Evolutionary conservation across 108 stramenopile species (phyloP).

Genomic region (Conticribra weissflogii): DNA sequence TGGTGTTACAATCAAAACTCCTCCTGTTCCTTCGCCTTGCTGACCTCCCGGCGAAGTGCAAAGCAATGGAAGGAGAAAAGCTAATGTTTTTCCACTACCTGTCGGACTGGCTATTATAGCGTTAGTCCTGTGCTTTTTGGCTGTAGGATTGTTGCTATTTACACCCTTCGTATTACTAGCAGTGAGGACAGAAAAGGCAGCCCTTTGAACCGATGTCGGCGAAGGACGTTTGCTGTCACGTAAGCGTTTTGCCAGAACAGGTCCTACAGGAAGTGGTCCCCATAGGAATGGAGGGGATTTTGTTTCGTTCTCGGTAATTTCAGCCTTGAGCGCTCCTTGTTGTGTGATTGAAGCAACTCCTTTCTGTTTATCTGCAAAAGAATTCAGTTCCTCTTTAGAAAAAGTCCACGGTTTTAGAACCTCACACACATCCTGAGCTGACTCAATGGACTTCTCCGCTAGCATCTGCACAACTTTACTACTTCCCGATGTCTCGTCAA

Average conservation of each 20-base stretch:
- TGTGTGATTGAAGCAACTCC: too few relatives aligned
- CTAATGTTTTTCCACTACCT: slow-evolving; percentile 77
- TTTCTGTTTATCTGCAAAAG: neutral
- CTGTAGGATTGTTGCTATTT: slow-evolving; percentile 19
- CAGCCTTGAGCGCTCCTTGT: slow-evolving; percentile 3
- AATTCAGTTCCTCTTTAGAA: neutral
- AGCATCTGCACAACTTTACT: slow-evolving; percentile 8
- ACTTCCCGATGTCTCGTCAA: neutral
- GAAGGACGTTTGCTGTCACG: slow-evolving; percentile 14
- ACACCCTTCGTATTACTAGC: neutral
- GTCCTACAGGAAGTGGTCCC: slow-evolving; percentile 72
- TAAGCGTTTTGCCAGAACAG: slow-evolving; percentile 52
- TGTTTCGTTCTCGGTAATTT: neutral
- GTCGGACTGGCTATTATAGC: slow-evolving; percentile 74
- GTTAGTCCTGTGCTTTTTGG: slow-evolving; percentile 47
- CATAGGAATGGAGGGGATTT: slow-evolving; percentile 43
- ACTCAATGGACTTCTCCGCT: slow-evolving; percentile 6
- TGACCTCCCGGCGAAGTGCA: slow-evolving; percentile 48
- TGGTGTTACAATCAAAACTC: slow-evolving; percentile 71
- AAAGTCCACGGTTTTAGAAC: slow-evolving; percentile 36
- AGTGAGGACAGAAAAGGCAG: slow-evolving; percentile 51
- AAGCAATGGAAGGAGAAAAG: slow-evolving; percentile 69
- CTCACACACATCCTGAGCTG: slow-evolving; percentile 37
- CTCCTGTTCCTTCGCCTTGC: slow-evolving; percentile 28
- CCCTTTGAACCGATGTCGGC: slow-evolving; percentile 70